Percentiles rank a stretch among this genome's conserved stretches.
Evolutionary conservation across 2,329 filamentous ascomycete species (phyloP).

Genomic region (Paramyrothecium roridum): DNA sequence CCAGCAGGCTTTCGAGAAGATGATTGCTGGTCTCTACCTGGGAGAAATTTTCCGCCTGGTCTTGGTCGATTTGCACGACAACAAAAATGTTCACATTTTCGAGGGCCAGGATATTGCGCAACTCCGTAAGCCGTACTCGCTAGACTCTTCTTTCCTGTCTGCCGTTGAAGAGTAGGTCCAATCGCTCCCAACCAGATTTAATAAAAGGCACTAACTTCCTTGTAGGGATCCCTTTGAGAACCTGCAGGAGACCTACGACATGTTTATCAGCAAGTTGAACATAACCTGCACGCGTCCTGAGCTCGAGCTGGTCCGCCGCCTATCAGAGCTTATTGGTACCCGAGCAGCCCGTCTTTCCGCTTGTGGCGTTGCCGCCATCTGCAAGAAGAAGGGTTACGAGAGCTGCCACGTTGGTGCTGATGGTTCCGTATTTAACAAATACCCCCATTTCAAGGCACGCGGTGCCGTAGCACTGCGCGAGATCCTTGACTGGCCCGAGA

Average conservation of each 20-base stretch:
- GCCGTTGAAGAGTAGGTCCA: slow-evolving; percentile 76
- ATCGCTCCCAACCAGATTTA: slow-evolving; percentile 4
- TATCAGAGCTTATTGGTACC: slow-evolving; percentile 92
- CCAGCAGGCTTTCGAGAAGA: slow-evolving; percentile 96
- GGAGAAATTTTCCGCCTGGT: slow-evolving; percentile 92
- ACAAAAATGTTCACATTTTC: slow-evolving; percentile 73
- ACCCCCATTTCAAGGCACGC: slow-evolving; percentile 94
- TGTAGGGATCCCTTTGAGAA: slow-evolving; percentile 91
- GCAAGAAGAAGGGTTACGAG: slow-evolving; percentile 89
- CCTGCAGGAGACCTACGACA: slow-evolving; percentile 79
- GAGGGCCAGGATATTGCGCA: slow-evolving; percentile 75
- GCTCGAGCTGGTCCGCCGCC: slow-evolving; percentile 82
- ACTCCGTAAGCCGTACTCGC: slow-evolving; percentile 80
- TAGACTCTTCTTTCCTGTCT: slow-evolving; percentile 92
- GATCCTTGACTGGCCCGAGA: slow-evolving; percentile 88
- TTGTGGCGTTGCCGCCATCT: slow-evolving; percentile 93
- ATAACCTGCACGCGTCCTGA: slow-evolving; percentile 72
- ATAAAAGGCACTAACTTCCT: slow-evolving; percentile 8
- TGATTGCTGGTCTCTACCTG: slow-evolving; percentile 92
- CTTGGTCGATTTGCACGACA: slow-evolving; percentile 81
- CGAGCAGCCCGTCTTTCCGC: slow-evolving; percentile 89
- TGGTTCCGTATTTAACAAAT: slow-evolving; percentile 98
- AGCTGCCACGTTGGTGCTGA: slow-evolving; percentile 94
- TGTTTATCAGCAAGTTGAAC: slow-evolving; percentile 73
- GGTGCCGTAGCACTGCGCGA: slow-evolving; percentile 87